phyloP scores from a whole-genome alignment of 2,329 filamentous ascomycete genomes.

The Phialophora tarda region DNA sequence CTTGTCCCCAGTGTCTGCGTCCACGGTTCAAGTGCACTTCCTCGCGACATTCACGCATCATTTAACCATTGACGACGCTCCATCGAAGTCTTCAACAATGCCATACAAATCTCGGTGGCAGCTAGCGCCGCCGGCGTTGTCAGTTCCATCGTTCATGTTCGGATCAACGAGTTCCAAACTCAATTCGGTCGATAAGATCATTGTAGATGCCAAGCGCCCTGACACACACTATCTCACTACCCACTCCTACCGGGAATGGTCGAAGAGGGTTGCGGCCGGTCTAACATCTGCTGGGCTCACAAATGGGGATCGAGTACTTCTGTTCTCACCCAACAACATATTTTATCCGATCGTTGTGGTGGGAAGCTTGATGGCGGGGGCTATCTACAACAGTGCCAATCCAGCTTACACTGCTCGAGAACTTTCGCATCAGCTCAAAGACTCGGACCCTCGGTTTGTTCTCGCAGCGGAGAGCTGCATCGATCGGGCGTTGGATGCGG shows the following conservation, averaged over 20 bases:
- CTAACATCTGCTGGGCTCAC: conserved; percentile 43
- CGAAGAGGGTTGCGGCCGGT: conserved; percentile 71
- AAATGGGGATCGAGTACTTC: conserved; percentile 59
- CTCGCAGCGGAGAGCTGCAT: conserved; percentile 67
- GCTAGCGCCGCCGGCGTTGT: conserved; percentile 54
- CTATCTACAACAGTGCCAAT: conserved; percentile 58
- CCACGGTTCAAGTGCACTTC: background rate
- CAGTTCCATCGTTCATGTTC: conserved; percentile 57
- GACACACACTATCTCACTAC: conserved; percentile 70
- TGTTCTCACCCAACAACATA: conserved; percentile 62
- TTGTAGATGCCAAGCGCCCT: conserved; percentile 70
- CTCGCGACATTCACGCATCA: background rate
- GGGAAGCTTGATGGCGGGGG: conserved; percentile 53
- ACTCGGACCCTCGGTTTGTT: conserved; percentile 66
- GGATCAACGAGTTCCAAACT: conserved; percentile 55
- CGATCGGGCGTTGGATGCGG: conserved; percentile 70
- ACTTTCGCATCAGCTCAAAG: conserved; percentile 53
- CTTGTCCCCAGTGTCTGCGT: background rate
- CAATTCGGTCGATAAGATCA: conserved; percentile 52
- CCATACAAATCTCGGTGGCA: conserved; percentile 59
- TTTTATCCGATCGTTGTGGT: conserved; percentile 49
- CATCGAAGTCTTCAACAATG: conserved; percentile 47
- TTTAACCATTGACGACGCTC: background rate
- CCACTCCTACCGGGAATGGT: conserved; percentile 69
- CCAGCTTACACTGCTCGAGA: conserved; percentile 55